These are phyloP conservation scores for Sisymbrium irio DNA, from an alignment of 345 rosid species.

Conservation along the genomic window DNA sequence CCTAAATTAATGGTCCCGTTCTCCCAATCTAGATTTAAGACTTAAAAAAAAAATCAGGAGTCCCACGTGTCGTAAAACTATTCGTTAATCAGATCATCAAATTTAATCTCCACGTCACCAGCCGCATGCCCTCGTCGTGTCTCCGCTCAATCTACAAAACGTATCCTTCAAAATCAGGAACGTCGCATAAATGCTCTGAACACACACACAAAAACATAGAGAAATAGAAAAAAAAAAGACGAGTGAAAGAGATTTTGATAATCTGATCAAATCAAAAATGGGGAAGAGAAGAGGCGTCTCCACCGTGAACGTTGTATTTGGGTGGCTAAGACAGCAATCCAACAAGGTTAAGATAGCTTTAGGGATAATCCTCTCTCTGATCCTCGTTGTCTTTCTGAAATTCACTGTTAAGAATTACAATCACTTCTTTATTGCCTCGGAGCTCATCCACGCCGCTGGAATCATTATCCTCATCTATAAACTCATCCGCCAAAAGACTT, in stretches of 20 bases:
- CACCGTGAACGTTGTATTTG: constrained; percentile 36
- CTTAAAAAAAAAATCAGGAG: neutral
- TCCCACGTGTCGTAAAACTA: constrained; percentile 10
- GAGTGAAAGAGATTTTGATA: constrained; percentile 1
- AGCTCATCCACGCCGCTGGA: constrained; percentile 61
- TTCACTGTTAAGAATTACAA: constrained; percentile 33
- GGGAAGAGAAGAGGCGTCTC: constrained; percentile 55
- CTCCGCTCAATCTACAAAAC: constrained; percentile 38
- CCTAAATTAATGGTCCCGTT: neutral
- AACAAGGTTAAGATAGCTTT: constrained; percentile 48
- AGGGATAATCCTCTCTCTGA: constrained; percentile 27
- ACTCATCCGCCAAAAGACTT: constrained; percentile 57
- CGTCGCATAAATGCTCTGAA: constrained; percentile 29
- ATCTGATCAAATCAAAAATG: constrained; percentile 38
- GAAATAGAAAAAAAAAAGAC: neutral
- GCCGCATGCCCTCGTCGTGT: constrained; percentile 54
- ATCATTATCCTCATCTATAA: constrained; percentile 61
- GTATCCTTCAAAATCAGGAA: constrained; percentile 18
- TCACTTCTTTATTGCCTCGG: constrained; percentile 61
- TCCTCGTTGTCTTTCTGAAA: constrained; percentile 41
- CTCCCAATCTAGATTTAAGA: neutral
- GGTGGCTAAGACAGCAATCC: constrained; percentile 51
- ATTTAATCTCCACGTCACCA: constrained; percentile 31
- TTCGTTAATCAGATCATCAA: constrained; percentile 13
- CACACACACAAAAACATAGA: neutral